Percentiles rank a stretch among this genome's conserved stretches.
Evolutionary conservation across 1,139 yeast species (phyloP).

Genomic region (Eremothecium cymbalariae): DNA sequence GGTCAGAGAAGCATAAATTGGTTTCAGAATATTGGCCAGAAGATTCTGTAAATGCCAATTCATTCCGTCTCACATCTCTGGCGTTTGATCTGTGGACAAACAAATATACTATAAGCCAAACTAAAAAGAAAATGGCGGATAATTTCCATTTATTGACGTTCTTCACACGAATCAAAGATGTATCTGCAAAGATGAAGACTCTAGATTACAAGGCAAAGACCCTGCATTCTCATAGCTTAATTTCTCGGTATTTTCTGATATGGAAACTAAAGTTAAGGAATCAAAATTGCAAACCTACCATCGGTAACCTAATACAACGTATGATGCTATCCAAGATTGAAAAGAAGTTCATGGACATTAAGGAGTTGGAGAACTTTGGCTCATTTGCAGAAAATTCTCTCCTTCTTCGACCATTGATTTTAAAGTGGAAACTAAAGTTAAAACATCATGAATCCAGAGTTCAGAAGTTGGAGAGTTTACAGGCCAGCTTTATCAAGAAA

Average conservation of each 20-base stretch:
- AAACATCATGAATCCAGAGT: conserved; percentile 1
- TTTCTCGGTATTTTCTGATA: not conserved
- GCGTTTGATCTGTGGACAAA: conserved; percentile 17
- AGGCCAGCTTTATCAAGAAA: conserved; percentile 7
- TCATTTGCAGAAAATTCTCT: conserved; percentile 7
- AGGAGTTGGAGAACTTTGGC: conserved; percentile 6
- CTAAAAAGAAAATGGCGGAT: conserved; percentile 20
- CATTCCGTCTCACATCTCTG: conserved; percentile 14
- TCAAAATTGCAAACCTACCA: not conserved
- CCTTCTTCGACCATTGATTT: conserved; percentile 21
- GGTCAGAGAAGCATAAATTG: conserved; percentile 13
- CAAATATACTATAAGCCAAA: conserved; percentile 13
- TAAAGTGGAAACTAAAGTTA: conserved; percentile 21
- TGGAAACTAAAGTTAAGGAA: conserved; percentile 1
- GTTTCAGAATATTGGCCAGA: conserved; percentile 9
- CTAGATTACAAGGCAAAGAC: not conserved
- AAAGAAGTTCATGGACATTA: not conserved
- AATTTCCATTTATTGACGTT: conserved; percentile 18
- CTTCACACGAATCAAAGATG: conserved; percentile 10
- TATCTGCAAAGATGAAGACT: conserved; percentile 3
- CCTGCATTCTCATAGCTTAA: not conserved
- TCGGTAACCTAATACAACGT: not conserved
- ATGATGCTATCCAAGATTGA: not conserved
- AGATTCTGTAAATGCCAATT: conserved; percentile 15
- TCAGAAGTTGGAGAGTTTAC: conserved; percentile 10